Evolutionary conservation across 2,329 filamentous ascomycete species (phyloP).

Genomic region (Aspergillus bombycis): DNA sequence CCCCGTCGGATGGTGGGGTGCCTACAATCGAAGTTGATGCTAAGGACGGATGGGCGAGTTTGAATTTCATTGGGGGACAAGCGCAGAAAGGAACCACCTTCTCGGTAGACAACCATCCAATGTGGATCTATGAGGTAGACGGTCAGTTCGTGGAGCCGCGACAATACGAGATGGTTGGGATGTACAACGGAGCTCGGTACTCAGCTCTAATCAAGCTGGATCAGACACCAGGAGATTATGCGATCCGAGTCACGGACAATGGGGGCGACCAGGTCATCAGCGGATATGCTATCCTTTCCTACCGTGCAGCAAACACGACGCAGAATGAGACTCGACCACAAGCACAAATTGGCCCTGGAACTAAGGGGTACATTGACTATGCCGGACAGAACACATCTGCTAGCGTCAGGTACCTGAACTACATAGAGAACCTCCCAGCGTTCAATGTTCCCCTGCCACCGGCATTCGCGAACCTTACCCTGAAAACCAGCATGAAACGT

Average conservation of each 20-base stretch:
- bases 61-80: conserved; percentile 1
- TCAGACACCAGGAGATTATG: neutral
- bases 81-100: conserved; percentile 1
- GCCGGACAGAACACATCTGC: neutral
- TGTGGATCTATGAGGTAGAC: conserved; percentile 4
- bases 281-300: conserved; percentile 2
- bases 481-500: neutral
- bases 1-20: neutral
- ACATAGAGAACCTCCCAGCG: neutral
- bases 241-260: neutral
- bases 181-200: conserved; percentile 2
- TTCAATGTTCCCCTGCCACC: neutral
- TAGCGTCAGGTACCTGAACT: neutral
- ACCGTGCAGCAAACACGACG: neutral
- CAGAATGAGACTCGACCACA: neutral
- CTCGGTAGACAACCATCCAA: conserved; percentile 1
- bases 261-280: neutral
- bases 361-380: conserved; percentile 1
- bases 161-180: conserved; percentile 2
- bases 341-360: neutral
- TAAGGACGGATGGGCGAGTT: neutral
- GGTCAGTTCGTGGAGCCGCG: neutral
- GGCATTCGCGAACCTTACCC: neutral
- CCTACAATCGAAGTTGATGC: neutral
- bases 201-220: neutral